Percentiles rank a stretch among this genome's conserved stretches.
Conservation (phyloP, 768 basidiomycete species). For the Mycena metata region DNA sequence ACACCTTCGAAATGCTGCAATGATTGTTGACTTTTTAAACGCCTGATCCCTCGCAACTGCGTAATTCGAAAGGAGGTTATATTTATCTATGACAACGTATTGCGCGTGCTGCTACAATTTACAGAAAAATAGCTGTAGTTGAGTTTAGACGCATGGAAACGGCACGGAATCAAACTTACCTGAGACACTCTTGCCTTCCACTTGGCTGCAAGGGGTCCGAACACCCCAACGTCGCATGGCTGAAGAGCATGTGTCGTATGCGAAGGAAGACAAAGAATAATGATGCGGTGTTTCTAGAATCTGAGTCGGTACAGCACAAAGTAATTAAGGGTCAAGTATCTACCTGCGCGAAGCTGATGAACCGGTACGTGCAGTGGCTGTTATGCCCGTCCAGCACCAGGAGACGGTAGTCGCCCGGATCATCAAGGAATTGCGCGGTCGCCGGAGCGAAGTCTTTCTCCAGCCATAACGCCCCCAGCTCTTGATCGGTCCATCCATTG, state of each 20-base stretch:
- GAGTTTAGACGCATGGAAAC: not conserved
- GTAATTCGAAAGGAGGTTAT: conserved; percentile 36
- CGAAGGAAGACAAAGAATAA: conserved; percentile 51
- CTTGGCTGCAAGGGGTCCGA: conserved; percentile 46
- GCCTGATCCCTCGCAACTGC: conserved; percentile 21
- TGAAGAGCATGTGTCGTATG: conserved; percentile 55
- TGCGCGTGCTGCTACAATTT: conserved; percentile 2
- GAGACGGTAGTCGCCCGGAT: conserved; percentile 33
- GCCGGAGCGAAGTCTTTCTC: conserved; percentile 40
- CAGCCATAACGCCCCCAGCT: conserved; percentile 42
- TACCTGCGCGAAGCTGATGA: conserved; percentile 37
- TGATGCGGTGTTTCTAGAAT: conserved; percentile 39
- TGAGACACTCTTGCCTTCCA: conserved; percentile 39
- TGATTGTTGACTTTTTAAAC: conserved; percentile 34
- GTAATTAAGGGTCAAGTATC: too few relatives aligned
- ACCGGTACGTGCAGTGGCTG: conserved; percentile 37
- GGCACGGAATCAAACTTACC: not conserved
- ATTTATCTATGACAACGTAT: conserved; percentile 31
- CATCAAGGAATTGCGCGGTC: conserved; percentile 21
- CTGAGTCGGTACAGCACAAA: too few relatives aligned
- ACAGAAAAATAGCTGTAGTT: not conserved
- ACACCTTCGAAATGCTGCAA: conserved; percentile 30
- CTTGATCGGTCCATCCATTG: conserved; percentile 48
- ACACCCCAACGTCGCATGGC: conserved; percentile 53
- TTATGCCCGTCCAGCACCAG: conserved; percentile 46